phyloP scores from a whole-genome alignment of 2,329 filamentous ascomycete species.

The Trichoderma koningii region DNA sequence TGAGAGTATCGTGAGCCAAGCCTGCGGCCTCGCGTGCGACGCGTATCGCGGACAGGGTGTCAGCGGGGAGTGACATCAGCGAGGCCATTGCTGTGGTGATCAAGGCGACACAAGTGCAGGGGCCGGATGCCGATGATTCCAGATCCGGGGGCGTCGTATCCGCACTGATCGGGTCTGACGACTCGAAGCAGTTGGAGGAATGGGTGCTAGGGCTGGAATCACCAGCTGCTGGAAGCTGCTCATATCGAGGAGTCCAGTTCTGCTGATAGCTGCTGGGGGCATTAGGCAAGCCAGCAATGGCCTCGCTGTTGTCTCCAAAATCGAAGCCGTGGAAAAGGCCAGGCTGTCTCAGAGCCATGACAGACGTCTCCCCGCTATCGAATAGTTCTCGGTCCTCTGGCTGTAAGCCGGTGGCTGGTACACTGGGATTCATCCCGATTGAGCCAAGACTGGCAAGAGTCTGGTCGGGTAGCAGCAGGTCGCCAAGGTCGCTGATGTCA shows the following conservation, averaged over 20 bases:
- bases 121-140: conserved; percentile 34
- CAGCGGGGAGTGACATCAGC: conserved; percentile 49
- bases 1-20: conserved; percentile 53
- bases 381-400: conserved; percentile 7
- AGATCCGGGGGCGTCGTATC: background rate
- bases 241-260: conserved; percentile 33
- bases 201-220: conserved; percentile 34
- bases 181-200: conserved; percentile 29
- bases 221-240: conserved; percentile 28
- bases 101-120: conserved; percentile 47
- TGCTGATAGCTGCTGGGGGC: conserved; percentile 37
- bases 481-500: conserved; percentile 38
- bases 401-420: background rate
- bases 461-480: conserved; percentile 34
- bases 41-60: conserved; percentile 50
- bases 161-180: background rate
- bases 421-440: conserved; percentile 24
- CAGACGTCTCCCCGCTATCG: conserved; percentile 18
- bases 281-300: conserved; percentile 36
- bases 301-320: conserved; percentile 38
- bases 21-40: conserved; percentile 52
- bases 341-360: conserved; percentile 32
- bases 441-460: conserved; percentile 26
- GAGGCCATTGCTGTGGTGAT: conserved; percentile 55
- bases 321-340: conserved; percentile 39